Conservation (phyloP, 2,329 filamentous ascomycete species). For the Aspergillus japonicus region DNA sequence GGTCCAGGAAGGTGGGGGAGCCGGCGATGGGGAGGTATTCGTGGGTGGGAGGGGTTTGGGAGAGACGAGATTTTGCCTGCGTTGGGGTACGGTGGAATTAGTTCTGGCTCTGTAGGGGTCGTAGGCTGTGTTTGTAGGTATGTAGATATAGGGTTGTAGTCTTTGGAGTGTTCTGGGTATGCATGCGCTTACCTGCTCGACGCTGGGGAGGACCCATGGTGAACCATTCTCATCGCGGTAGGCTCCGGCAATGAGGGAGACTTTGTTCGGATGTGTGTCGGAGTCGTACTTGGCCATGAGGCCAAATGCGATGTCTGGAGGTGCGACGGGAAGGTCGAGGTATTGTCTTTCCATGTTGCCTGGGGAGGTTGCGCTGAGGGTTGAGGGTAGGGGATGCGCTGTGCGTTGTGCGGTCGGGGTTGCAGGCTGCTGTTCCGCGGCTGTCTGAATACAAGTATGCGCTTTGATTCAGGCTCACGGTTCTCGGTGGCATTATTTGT, state of each 20-base stretch:
- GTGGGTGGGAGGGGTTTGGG: too few relatives aligned
- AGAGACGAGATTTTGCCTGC: constrained; percentile 61
- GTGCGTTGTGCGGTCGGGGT: too few relatives aligned
- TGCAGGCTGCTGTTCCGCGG: too few relatives aligned
- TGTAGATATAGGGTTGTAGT: constrained; percentile 7
- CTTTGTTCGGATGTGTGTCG: constrained; percentile 33
- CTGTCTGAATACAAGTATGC: too few relatives aligned
- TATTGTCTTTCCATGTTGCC: neutral
- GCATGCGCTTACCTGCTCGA: constrained; percentile 14
- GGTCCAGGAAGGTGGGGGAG: too few relatives aligned
- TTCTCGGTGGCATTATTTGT: neutral
- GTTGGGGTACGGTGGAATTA: constrained; percentile 76
- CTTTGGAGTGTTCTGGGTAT: too few relatives aligned
- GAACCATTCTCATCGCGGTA: constrained; percentile 40
- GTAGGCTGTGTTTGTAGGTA: constrained; percentile 59
- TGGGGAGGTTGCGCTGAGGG: neutral
- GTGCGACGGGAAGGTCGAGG: neutral
- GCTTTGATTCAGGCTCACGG: neutral
- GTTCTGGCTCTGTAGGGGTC: constrained; percentile 57
- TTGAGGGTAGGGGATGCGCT: too few relatives aligned
- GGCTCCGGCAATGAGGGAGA: constrained; percentile 42
- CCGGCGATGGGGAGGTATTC: too few relatives aligned
- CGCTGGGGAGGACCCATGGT: constrained; percentile 41
- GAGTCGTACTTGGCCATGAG: constrained; percentile 25
- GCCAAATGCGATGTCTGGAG: constrained; percentile 19